Conservation (phyloP, 257 asterid species). For the Scutellaria minor region DNA sequence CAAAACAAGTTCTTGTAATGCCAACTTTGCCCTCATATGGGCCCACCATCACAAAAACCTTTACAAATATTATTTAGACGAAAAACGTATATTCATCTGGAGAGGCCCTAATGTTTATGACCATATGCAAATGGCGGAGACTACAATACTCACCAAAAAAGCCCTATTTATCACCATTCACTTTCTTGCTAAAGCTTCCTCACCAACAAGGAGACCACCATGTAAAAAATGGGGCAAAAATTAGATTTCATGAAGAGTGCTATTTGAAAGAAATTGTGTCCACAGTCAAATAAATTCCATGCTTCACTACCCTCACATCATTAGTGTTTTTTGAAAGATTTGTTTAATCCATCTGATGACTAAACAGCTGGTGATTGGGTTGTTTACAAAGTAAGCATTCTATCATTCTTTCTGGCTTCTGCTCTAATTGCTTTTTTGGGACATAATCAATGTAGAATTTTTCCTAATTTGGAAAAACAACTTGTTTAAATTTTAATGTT, state of each 20-base stretch:
- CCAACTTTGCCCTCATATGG: neutral
- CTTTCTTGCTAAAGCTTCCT: conserved; percentile 18
- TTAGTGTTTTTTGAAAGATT: conserved; percentile 8
- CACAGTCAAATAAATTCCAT: conserved; percentile 9
- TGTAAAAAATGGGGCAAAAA: neutral
- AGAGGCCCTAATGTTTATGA: conserved; percentile 19
- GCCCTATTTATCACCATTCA: conserved; percentile 1
- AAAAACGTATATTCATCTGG: neutral
- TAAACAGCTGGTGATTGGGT: conserved; percentile 1
- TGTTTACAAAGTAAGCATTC: conserved; percentile 14
- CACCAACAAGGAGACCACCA: neutral
- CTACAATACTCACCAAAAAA: conserved; percentile 18
- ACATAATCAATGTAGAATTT: conserved; percentile 2
- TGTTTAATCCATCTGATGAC: conserved; percentile 5
- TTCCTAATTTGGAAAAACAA: conserved; percentile 10
- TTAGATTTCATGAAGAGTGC: neutral
- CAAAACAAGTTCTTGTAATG: conserved; percentile 1
- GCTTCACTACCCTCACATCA: neutral
- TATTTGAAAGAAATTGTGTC: conserved; percentile 15
- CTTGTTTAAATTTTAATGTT: neutral
- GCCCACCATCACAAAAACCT: conserved; percentile 17
- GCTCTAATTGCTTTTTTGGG: conserved; percentile 16
- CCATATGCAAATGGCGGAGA: conserved; percentile 19
- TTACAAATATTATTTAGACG: neutral
- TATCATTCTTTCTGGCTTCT: neutral